These are phyloP conservation scores for Ceratocystis colombiana DNA, from an alignment of 2,329 filamentous ascomycete genomes.

Conservation along the genomic window DNA sequence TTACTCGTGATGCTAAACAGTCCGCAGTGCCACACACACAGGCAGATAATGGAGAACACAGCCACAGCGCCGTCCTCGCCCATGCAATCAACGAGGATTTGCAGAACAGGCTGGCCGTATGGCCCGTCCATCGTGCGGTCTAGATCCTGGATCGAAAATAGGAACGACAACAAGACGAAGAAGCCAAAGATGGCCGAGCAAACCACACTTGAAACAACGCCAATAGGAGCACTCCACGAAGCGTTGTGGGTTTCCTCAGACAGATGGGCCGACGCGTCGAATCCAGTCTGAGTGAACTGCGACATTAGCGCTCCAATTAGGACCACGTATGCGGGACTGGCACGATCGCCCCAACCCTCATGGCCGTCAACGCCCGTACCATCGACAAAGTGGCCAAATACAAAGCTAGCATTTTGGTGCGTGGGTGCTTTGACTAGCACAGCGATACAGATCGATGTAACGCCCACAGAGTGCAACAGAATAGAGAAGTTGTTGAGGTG, in stretches of 20 bases:
- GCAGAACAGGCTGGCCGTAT: conserved; percentile 46
- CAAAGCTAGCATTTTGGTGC: conserved; percentile 45
- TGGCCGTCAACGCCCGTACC: conserved; percentile 40
- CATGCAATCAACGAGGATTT: conserved; percentile 49
- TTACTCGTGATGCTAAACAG: conserved; percentile 49
- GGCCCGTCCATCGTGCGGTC: conserved; percentile 37
- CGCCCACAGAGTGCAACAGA: conserved; percentile 44
- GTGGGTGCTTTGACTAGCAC: conserved; percentile 48
- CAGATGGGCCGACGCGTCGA: conserved; percentile 47
- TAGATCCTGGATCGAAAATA: conserved; percentile 52
- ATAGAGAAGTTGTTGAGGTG: conserved; percentile 50
- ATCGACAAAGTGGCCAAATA: conserved; percentile 46
- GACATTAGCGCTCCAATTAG: conserved; percentile 44
- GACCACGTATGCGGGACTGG: conserved; percentile 45
- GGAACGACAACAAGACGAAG: conserved; percentile 46
- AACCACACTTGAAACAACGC: conserved; percentile 47
- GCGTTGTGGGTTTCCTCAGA: conserved; percentile 49
- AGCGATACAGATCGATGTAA: conserved; percentile 44
- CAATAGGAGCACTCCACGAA: conserved; percentile 47
- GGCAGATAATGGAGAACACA: conserved; percentile 45
- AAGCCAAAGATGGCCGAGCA: conserved; percentile 49
- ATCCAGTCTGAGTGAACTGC: conserved; percentile 44
- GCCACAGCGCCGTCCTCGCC: conserved; percentile 46
- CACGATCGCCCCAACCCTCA: conserved; percentile 44
- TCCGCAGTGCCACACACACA: conserved; percentile 53